These are phyloP conservation scores for Wakefieldia striispora DNA, from an alignment of 768 basidiomycete species.

Conservation along the genomic window DNA sequence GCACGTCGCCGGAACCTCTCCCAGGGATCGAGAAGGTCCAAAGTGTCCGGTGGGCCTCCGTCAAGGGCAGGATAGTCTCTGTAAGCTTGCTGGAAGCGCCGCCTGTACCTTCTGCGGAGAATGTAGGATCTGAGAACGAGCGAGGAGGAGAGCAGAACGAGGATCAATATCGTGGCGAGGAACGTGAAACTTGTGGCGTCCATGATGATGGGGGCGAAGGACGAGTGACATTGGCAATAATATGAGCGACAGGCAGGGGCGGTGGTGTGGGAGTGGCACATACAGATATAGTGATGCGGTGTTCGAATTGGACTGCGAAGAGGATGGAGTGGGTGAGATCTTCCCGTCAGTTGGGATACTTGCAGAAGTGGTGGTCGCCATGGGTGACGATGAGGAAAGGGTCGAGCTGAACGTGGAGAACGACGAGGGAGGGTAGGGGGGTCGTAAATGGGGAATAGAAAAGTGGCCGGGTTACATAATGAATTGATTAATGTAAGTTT, in stretches of 20 bases:
- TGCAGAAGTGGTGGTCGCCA: slow-evolving; percentile 11
- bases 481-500: slow-evolving; percentile 19
- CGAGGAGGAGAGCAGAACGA: slow-evolving; percentile 60
- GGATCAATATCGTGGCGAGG: slow-evolving; percentile 66
- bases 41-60: no score
- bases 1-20: slow-evolving; percentile 3
- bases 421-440: no score
- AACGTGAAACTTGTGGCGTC: slow-evolving; percentile 57
- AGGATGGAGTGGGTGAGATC: not conserved
- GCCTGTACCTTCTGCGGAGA: slow-evolving; percentile 56
- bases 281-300: slow-evolving; percentile 32
- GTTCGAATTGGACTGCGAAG: slow-evolving; percentile 7
- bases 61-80: slow-evolving; percentile 37
- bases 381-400: slow-evolving; percentile 2
- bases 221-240: not conserved
- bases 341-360: not conserved
- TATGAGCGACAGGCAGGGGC: slow-evolving; percentile 7
- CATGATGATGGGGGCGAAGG: slow-evolving; percentile 8
- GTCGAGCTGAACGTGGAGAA: not conserved
- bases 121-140: slow-evolving; percentile 65
- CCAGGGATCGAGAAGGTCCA: not conserved
- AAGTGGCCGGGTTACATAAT: slow-evolving; percentile 17
- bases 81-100: slow-evolving; percentile 51
- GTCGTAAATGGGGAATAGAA: not conserved
- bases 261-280: slow-evolving; percentile 14